Conservation (phyloP, 768 basidiomycete genomes). For the Lentinula raphanica region DNA sequence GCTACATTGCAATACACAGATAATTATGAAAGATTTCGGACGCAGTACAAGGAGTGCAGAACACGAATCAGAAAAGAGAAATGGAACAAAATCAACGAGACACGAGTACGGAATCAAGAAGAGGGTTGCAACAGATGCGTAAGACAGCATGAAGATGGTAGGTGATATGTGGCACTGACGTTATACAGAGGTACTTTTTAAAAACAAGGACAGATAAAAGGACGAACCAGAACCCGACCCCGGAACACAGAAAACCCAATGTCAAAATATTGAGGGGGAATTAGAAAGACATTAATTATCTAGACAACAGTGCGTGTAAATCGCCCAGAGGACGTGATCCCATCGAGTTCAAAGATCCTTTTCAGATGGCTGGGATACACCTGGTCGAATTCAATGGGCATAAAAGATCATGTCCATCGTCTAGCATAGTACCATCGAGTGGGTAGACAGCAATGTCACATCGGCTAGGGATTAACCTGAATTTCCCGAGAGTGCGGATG, state of each 20-base stretch:
- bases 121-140: background rate
- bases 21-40: background rate
- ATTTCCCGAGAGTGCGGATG: background rate
- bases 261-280: background rate
- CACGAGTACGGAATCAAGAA: background rate
- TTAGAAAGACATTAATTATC: background rate
- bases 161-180: background rate
- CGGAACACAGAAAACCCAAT: background rate
- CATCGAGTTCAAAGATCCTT: too few relatives aligned
- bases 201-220: background rate
- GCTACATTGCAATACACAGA: conserved; percentile 3
- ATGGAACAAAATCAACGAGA: background rate
- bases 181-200: background rate
- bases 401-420: too few relatives aligned
- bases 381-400: too few relatives aligned
- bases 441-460: background rate
- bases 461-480: background rate
- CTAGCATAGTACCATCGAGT: too few relatives aligned
- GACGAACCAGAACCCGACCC: background rate
- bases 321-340: too few relatives aligned
- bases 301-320: background rate
- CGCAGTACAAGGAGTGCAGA: background rate
- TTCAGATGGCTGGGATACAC: too few relatives aligned
- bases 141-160: background rate
- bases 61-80: background rate